phyloP scores from a whole-genome alignment of 2,329 filamentous ascomycete species.

The Colletotrichum euphorbiae region DNA sequence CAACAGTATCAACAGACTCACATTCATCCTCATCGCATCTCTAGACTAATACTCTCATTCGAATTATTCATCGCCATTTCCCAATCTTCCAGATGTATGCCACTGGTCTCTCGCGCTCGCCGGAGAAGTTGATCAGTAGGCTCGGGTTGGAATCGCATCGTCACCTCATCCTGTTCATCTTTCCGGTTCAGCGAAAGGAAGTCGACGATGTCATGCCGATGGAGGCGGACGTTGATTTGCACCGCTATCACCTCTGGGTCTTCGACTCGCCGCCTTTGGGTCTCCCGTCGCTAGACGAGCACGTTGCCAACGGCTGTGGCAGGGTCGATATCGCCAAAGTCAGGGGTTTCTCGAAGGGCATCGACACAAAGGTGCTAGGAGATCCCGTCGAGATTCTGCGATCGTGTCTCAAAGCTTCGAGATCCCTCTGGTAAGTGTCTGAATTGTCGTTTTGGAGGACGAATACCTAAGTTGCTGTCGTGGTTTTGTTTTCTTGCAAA shows the following conservation, averaged over 20 bases:
- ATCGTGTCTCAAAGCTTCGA: slow-evolving; percentile 2
- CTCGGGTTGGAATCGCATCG: slow-evolving; percentile 4
- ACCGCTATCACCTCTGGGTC: slow-evolving; percentile 28
- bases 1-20: background rate
- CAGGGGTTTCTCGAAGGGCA: slow-evolving; percentile 13
- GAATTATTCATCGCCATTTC: background rate
- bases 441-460: background rate
- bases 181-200: background rate
- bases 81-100: slow-evolving; percentile 20
- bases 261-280: slow-evolving; percentile 18
- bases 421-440: background rate
- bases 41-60: too few species aligned
- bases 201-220: background rate
- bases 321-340: background rate
- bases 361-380: background rate
- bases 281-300: slow-evolving; percentile 1
- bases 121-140: slow-evolving; percentile 8
- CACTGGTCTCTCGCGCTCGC: slow-evolving; percentile 21
- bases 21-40: too few species aligned
- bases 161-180: slow-evolving; percentile 24
- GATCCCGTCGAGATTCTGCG: background rate
- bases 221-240: background rate
- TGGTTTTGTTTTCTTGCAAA: background rate
- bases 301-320: background rate
- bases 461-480: background rate